Base-by-base conservation (phyloP, 176 grass and related monocot species). In the Stipa capillata region DNA sequence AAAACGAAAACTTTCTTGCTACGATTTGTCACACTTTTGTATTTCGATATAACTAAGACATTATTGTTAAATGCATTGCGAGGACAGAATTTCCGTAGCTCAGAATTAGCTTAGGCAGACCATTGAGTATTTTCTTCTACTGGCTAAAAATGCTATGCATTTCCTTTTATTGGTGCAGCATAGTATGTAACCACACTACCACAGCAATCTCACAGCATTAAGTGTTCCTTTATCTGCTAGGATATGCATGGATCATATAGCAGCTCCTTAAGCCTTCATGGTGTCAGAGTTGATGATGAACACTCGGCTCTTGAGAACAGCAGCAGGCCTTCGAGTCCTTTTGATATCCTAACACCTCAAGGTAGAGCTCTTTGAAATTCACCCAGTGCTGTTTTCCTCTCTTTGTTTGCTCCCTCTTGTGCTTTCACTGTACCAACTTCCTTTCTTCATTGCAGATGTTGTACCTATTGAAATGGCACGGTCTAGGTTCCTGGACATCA, bases 391-490 rank as follows among this genome's bases (percentile, higher is more conserved):
- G 16, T 52, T 63, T 63, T 37, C 48, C 33, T 69, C 20, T 40
- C 36, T 65, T 72, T 74, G 27, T 47, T 53, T 51, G 24, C 29
- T 76, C 50, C 55, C 41, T 60, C 16, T 20, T 0, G 28, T 45
- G 37, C 35, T 83, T 43, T 47, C 47, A 23, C 16, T 85, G 9
- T 58, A 73, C 48, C 31, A 65, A n/a, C 5, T 15, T 45, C 25
- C 13, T 21, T 28, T 47, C 17, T 69, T 65, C 54, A 31, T 48
- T 75, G 29, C 78, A 97, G 94, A 97, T 91, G 56, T 93, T 76
- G 81, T 87, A 33, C 91, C 94, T 36, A 91, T 97, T 32, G 91
- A 91, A 82, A 74, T 73, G 17, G 86, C 90, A 79, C 83, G 91
- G 74, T 80, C 81, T 35, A 93, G 88, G 54, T 93, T 97, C 74